These are phyloP conservation scores for Scutellaria minor DNA, from an alignment of 257 asterid genomes.

Conservation along the genomic window DNA sequence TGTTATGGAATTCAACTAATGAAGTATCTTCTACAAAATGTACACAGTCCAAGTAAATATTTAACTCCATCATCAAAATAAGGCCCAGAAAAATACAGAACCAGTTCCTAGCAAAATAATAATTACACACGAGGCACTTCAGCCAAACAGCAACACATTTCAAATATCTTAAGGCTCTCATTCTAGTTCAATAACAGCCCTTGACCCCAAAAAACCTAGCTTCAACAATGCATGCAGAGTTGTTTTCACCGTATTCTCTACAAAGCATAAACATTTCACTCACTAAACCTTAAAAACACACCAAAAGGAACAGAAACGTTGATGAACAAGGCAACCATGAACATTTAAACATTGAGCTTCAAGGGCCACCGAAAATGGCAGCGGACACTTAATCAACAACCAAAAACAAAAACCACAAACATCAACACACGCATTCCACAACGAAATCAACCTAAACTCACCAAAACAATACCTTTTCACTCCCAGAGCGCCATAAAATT, in stretches of 20 bases:
- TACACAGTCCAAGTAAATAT: constrained; percentile 20
- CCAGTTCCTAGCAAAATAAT: constrained; percentile 6
- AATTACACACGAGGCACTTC: constrained; percentile 18
- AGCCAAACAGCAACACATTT: constrained; percentile 15
- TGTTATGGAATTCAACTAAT: background rate
- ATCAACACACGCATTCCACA: constrained; percentile 10
- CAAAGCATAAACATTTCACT: constrained; percentile 11
- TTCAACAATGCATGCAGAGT: constrained; percentile 50
- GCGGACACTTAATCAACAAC: background rate
- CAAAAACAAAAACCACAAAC: constrained; percentile 6
- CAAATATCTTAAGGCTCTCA: constrained; percentile 5
- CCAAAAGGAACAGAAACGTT: background rate
- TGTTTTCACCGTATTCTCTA: background rate
- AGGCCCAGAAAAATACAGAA: constrained; percentile 17
- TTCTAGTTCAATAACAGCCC: constrained; percentile 24
- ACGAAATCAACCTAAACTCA: constrained; percentile 32
- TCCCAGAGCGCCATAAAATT: constrained; percentile 25
- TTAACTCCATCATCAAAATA: constrained; percentile 3
- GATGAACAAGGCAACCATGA: constrained; percentile 22
- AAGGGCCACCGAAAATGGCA: background rate
- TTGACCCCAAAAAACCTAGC: constrained; percentile 7
- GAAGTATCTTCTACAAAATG: background rate
- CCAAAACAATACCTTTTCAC: constrained; percentile 29
- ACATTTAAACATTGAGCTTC: background rate
- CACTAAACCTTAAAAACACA: constrained; percentile 6